Conservation (phyloP, 108 stramenopile species). For the Cylindrotheca closterium region DNA sequence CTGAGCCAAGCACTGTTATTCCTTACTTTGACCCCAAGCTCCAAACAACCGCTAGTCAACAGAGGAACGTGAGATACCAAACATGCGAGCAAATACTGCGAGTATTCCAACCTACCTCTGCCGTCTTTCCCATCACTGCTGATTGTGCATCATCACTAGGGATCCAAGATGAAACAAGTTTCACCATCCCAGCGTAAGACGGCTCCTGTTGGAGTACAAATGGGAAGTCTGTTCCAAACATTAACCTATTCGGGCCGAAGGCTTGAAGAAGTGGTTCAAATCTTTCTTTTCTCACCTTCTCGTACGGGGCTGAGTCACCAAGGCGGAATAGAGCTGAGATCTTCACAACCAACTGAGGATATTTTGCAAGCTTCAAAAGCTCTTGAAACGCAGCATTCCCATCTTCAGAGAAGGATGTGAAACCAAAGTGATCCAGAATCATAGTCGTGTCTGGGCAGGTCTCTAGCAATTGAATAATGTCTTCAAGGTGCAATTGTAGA, state of each 20-base stretch:
- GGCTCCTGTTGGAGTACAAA: slow-evolving; percentile 73
- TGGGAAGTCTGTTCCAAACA: slow-evolving; percentile 88
- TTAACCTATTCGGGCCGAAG: slow-evolving; percentile 72
- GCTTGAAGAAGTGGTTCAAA: slow-evolving; percentile 64
- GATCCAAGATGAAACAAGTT: slow-evolving; percentile 66
- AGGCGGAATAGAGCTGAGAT: slow-evolving; percentile 85
- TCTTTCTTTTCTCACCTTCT: slow-evolving; percentile 49
- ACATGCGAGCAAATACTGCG: too few relatives aligned
- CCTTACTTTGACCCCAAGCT: too few relatives aligned
- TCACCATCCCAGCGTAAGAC: slow-evolving; percentile 49
- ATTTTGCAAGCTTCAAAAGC: slow-evolving; percentile 66
- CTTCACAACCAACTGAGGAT: slow-evolving; percentile 72
- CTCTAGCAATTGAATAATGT: slow-evolving; percentile 56
- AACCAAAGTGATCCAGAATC: slow-evolving; percentile 87
- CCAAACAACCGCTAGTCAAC: too few relatives aligned
- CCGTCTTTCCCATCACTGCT: slow-evolving; percentile 69
- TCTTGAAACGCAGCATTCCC: slow-evolving; percentile 56
- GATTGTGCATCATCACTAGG: slow-evolving; percentile 25
- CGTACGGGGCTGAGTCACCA: slow-evolving; percentile 53
- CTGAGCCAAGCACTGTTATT: too few relatives aligned
- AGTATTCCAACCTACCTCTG: slow-evolving; percentile 32
- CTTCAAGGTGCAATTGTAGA: slow-evolving; percentile 66
- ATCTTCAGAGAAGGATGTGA: slow-evolving; percentile 66
- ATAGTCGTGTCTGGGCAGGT: slow-evolving; percentile 66
- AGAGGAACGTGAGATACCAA: too few relatives aligned